phyloP scores from a whole-genome alignment of 306 rosid genomes.

The Medicago lupulina region DNA sequence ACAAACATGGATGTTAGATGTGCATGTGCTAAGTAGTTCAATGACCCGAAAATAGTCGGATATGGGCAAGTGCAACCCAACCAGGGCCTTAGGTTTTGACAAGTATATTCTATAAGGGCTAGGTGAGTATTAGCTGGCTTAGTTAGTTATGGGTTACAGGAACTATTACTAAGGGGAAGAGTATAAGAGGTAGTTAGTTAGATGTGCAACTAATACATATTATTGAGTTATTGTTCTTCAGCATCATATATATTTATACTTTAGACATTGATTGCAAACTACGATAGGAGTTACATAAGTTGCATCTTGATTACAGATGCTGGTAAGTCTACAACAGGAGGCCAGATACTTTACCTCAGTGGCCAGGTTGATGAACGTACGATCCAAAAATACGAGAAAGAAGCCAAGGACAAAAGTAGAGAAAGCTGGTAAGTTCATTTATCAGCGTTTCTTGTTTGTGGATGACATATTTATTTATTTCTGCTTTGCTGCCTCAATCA shows the following conservation, averaged over 20 bases:
- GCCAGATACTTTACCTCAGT: constrained; percentile 97
- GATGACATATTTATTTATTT: not conserved
- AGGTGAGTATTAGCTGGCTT: not conserved
- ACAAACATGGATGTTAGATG: not conserved
- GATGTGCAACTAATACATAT: not conserved
- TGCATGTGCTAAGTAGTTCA: not conserved
- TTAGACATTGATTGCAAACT: constrained; percentile 14
- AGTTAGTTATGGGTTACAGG: not conserved
- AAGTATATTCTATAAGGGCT: not conserved
- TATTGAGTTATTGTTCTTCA: not conserved
- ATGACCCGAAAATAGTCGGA: constrained; percentile 7
- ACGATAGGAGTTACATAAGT: not conserved
- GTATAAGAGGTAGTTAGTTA: not conserved
- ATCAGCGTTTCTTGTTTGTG: constrained; percentile 32
- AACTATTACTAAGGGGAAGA: not conserved
- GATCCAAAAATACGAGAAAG: constrained; percentile 94
- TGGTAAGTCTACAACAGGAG: constrained; percentile 98
- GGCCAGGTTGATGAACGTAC: constrained; percentile 97
- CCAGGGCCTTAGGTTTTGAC: not conserved
- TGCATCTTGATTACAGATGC: constrained; percentile 69
- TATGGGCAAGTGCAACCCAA: constrained; percentile 2
- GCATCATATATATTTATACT: not conserved
- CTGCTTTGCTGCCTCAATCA: constrained; percentile 10
- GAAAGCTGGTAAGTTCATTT: constrained; percentile 89
- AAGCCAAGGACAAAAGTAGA: constrained; percentile 98